Percentiles rank a stretch among this genome's conserved stretches.
These are phyloP conservation scores for Euphrasia confusa DNA, from an alignment of 257 asterid species.

Conservation along the genomic window DNA sequence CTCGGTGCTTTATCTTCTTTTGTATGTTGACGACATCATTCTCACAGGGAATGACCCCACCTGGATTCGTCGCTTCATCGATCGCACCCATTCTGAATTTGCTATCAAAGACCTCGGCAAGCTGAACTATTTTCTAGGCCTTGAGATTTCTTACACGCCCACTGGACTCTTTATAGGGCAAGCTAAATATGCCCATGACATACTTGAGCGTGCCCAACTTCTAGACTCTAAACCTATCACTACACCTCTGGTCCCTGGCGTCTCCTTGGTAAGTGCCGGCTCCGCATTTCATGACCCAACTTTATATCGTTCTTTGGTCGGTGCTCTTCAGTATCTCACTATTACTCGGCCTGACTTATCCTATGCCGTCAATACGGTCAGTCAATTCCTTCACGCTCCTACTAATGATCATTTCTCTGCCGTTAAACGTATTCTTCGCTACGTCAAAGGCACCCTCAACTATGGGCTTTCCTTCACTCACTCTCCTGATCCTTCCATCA, in stretches of 20 bases:
- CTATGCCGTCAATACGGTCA: background rate
- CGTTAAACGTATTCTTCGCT: no score
- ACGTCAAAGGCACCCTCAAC: no score
- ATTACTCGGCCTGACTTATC: background rate
- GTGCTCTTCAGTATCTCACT: background rate
- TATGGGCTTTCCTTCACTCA: no score
- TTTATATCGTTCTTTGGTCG: background rate
- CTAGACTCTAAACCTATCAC: background rate
- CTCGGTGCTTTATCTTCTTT: background rate
- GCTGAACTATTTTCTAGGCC: background rate
- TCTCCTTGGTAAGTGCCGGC: background rate
- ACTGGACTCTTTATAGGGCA: background rate
- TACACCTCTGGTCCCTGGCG: background rate
- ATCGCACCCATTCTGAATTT: background rate
- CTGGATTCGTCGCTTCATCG: background rate
- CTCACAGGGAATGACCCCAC: background rate
- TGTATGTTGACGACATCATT: background rate
- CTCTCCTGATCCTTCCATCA: no score
- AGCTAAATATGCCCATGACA: background rate
- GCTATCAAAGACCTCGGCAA: background rate
- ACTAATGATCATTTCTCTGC: no score
- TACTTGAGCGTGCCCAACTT: background rate
- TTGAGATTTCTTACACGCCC: background rate
- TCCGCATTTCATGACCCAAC: background rate
- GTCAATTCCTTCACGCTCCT: background rate